Base-by-base conservation (phyloP, 2,329 filamentous ascomycete genomes). In the Colletotrichum sojae region DNA sequence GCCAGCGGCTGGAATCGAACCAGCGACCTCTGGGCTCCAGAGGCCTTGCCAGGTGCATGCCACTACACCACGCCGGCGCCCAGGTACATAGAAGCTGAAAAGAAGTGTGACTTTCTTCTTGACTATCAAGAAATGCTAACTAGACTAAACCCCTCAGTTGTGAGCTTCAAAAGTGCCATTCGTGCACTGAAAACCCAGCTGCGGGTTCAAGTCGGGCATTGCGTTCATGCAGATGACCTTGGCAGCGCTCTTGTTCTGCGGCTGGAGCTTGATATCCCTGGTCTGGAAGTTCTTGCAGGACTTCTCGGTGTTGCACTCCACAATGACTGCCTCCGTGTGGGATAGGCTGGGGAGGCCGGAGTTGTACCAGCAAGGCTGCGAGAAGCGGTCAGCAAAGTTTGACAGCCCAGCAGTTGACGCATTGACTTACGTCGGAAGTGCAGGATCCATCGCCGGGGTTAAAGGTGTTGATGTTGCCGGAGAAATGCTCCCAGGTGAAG, bases 401-500 rank as follows among this genome's bases (percentile, higher is more conserved):
- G 64, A 31, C 4, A 12, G 6, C 3, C 1, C n/a, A 10, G 22
- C 36, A 10, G 4, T 56, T 10, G 5, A 3, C 1, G 20, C 6
- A 6, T 27, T 16, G 9, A 63, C 69, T 63, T 45, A 71, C 69
- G 36, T 82, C 73, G 0, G 78, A 77, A 9, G 78, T 78, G 67
- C 82, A 84, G n/a, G 78, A 79, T 6, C 80, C 80, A 71, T 84
- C 82, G 1, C 82, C 82, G 0, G 81, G 81, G n/a, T 74, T 73
- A 60, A 75, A 80, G 6, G 78, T 79, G 70, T 83, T 84, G 66
- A 83, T 78, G 5, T 79, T 80, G 5, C 82, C 82, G 1, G 77
- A 78, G 53, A 83, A 82, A 61, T 81, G 76, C 20, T 73, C 74
- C 80, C 80, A 83, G 4, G 73, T 80, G 65, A 84, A 83, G 61